Conservation (phyloP, 2,329 filamentous ascomycete genomes). For the Escovopsis sp. region DNA sequence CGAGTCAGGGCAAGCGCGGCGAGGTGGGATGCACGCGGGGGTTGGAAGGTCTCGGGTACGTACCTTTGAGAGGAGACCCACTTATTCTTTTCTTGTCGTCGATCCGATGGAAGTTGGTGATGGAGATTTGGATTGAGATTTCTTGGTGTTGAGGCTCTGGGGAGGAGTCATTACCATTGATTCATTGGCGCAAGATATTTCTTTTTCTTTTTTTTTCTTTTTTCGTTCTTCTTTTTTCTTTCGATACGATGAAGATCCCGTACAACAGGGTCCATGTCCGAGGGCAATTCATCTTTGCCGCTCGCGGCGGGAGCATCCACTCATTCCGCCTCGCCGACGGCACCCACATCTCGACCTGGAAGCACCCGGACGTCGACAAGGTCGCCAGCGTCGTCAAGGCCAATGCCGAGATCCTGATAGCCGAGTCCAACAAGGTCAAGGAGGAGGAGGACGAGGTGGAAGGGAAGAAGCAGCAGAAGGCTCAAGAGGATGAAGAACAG, state of each 20-base stretch:
- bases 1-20: too few species aligned
- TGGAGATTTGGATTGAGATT: background rate
- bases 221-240: too few species aligned
- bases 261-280: slow-evolving; percentile 48
- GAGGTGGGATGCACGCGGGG: too few species aligned
- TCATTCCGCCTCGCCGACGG: slow-evolving; percentile 48
- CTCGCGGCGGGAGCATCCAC: slow-evolving; percentile 58
- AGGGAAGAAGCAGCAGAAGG: too few species aligned
- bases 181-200: too few species aligned
- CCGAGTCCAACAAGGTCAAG: slow-evolving; percentile 2
- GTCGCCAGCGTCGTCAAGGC: slow-evolving; percentile 15
- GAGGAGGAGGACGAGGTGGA: slow-evolving; percentile 9
- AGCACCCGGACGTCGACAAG: slow-evolving; percentile 28
- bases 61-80: too few species aligned
- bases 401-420: slow-evolving; percentile 6
- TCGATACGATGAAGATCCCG: slow-evolving; percentile 37
- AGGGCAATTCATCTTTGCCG: slow-evolving; percentile 52
- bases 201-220: too few species aligned
- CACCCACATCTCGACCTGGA: slow-evolving; percentile 47
- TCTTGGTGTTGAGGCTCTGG: background rate
- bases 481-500: too few species aligned
- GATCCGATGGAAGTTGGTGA: background rate
- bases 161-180: too few species aligned
- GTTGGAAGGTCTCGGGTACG: too few species aligned
- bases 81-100: too few species aligned